These are phyloP conservation scores for Purshia tridentata DNA, from an alignment of 306 rosid species.

Conservation along the genomic window DNA sequence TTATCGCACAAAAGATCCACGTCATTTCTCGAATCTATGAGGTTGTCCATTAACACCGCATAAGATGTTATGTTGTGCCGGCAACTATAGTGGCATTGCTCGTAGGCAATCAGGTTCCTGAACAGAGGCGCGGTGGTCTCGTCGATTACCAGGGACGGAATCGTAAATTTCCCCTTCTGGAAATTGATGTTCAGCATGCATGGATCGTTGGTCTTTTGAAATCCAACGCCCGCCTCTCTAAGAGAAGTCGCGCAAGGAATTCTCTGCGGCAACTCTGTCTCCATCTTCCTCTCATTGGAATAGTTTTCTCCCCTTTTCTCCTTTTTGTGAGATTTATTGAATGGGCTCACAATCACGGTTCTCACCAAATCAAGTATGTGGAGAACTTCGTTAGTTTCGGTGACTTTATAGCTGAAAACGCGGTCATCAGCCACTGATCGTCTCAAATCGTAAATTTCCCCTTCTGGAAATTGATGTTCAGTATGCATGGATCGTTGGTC, in stretches of 20 bases:
- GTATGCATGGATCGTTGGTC: not conserved
- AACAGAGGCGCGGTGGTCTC: conserved; percentile 18
- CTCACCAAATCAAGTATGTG: not conserved
- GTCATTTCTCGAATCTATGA: conserved; percentile 4
- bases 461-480: not conserved
- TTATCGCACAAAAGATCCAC: conserved; percentile 9
- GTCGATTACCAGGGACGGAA: conserved; percentile 16
- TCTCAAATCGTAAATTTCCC: conserved; percentile 10
- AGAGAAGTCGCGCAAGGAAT: conserved; percentile 14
- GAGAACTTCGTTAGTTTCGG: not conserved
- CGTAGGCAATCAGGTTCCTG: conserved; percentile 9
- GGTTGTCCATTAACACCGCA: conserved; percentile 22
- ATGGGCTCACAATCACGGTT: not conserved
- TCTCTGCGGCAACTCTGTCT: not conserved
- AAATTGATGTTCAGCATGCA: conserved; percentile 16
- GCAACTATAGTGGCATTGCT: conserved; percentile 21
- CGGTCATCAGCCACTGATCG: not conserved
- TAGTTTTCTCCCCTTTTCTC: too few species aligned
- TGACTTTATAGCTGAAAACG: not conserved
- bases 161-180: not conserved
- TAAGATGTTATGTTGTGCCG: conserved; percentile 19
- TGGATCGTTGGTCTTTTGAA: not conserved
- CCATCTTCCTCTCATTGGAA: too few species aligned
- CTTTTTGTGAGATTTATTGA: not conserved
- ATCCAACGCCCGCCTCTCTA: conserved; percentile 5